These are phyloP conservation scores for Sarcocystis neurona DNA, from an alignment of 169 alveolate genomes.

Conservation along the genomic window DNA sequence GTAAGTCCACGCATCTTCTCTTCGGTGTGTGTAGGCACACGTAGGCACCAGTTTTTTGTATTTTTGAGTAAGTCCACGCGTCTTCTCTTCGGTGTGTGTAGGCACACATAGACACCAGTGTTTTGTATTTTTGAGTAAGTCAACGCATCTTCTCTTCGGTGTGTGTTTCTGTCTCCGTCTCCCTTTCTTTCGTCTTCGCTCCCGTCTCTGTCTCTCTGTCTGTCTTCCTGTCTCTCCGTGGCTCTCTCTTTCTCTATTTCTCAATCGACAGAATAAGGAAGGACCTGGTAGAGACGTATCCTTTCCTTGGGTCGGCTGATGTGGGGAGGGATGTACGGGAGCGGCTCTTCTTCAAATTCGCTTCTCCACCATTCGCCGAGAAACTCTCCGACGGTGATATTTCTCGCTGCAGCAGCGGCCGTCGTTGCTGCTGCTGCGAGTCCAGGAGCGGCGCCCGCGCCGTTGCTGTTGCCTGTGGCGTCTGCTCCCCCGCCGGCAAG, in stretches of 20 bases:
- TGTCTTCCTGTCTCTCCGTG: background rate
- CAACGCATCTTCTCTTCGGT: background rate
- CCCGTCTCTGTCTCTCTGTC: background rate
- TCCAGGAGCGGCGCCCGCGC: constrained; percentile 1
- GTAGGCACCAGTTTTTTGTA: too few species aligned
- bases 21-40: background rate
- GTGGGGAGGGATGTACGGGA: constrained; percentile 75
- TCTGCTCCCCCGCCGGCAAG: constrained; percentile 32
- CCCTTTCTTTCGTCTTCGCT: background rate
- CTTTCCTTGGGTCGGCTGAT: constrained; percentile 75
- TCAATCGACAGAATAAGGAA: background rate
- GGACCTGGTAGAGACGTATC: constrained; percentile 72
- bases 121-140: too few species aligned
- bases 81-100: background rate
- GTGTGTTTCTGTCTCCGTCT: background rate
- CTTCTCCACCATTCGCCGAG: constrained; percentile 77
- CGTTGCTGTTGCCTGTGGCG: background rate
- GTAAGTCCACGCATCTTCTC: too few species aligned
- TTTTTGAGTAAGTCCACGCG: too few species aligned
- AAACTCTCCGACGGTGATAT: constrained; percentile 75
- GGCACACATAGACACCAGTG: background rate
- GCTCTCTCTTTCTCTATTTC: background rate
- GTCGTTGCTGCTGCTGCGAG: background rate
- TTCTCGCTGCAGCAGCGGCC: too few species aligned
- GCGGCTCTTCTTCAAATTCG: constrained; percentile 70